These are phyloP conservation scores for Sugiyamaella mastotermitis DNA, from an alignment of 805 yeast species.

Conservation along the genomic window DNA sequence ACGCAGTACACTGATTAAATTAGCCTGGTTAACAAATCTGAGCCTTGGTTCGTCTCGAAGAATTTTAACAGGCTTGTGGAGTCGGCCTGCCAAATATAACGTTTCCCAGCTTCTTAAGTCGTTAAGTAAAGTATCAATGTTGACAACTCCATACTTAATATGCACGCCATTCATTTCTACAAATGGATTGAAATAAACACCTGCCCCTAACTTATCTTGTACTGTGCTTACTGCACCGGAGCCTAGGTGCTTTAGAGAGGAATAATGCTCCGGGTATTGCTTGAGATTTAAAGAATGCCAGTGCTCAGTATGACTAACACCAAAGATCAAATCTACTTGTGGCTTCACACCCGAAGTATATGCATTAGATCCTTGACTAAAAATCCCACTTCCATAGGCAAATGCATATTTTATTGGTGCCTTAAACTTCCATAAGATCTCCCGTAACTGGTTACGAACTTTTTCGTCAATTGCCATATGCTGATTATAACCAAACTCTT, in stretches of 20 bases:
- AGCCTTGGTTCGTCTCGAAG: constrained; percentile 59
- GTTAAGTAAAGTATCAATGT: constrained; percentile 48
- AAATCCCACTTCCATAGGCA: constrained; percentile 95
- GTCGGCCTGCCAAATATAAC: constrained; percentile 82
- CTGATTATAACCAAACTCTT: constrained; percentile 56
- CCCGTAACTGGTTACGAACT: constrained; percentile 39
- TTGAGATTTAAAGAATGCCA: constrained; percentile 74
- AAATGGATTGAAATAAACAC: constrained; percentile 91
- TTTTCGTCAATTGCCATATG: constrained; percentile 40
- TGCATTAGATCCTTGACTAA: constrained; percentile 56
- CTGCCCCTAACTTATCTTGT: constrained; percentile 67
- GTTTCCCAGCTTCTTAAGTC: constrained; percentile 84
- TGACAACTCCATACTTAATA: constrained; percentile 84
- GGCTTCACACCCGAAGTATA: constrained; percentile 34
- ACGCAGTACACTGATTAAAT: constrained; percentile 71
- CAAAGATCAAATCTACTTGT: constrained; percentile 81
- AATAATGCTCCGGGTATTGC: constrained; percentile 71
- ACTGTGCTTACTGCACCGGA: constrained; percentile 49
- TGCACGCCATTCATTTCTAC: constrained; percentile 53
- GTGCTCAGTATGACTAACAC: constrained; percentile 63
- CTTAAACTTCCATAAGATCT: constrained; percentile 50
- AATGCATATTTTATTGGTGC: constrained; percentile 76
- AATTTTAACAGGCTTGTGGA: constrained; percentile 88
- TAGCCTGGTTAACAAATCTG: constrained; percentile 64
- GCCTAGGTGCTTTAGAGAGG: constrained; percentile 57